phyloP scores from a whole-genome alignment of 2,329 filamentous ascomycete genomes.

The Claviceps pusilla region DNA sequence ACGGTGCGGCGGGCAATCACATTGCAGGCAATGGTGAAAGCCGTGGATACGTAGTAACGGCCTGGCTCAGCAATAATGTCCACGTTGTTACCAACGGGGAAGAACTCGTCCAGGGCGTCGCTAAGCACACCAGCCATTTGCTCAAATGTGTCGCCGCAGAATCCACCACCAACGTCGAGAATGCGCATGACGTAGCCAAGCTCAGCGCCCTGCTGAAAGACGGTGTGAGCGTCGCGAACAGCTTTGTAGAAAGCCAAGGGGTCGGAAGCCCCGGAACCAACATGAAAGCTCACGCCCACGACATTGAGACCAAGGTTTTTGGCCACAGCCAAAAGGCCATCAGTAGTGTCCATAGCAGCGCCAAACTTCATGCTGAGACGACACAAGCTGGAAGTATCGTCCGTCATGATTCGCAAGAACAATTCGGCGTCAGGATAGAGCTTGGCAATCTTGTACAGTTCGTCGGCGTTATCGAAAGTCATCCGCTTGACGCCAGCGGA shows the following conservation, averaged over 20 bases:
- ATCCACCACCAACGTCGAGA: slow-evolving; percentile 88
- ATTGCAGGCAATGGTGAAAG: slow-evolving; percentile 90
- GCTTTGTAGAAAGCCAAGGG: slow-evolving; percentile 84
- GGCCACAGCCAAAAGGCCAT: slow-evolving; percentile 63
- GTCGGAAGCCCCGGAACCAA: slow-evolving; percentile 90
- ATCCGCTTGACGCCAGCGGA: slow-evolving; percentile 83
- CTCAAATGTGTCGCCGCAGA: slow-evolving; percentile 82
- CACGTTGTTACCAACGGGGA: slow-evolving; percentile 56
- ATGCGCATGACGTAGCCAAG: slow-evolving; percentile 72
- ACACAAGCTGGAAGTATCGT: slow-evolving; percentile 88
- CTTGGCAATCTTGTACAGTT: slow-evolving; percentile 94
- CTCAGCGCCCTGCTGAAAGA: slow-evolving; percentile 71
- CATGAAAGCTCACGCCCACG: slow-evolving; percentile 93
- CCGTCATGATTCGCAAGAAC: slow-evolving; percentile 85
- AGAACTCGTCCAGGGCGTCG: slow-evolving; percentile 70
- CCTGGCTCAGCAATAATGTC: slow-evolving; percentile 91
- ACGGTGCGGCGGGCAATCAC: slow-evolving; percentile 90
- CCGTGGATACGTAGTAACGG: slow-evolving; percentile 84
- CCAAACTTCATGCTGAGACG: slow-evolving; percentile 96
- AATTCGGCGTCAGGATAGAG: slow-evolving; percentile 81
- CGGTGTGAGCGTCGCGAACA: slow-evolving; percentile 70
- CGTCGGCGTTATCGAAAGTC: slow-evolving; percentile 98
- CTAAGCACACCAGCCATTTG: slow-evolving; percentile 71
- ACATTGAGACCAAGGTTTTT: slow-evolving; percentile 75
- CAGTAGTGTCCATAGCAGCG: slow-evolving; percentile 69